Base-by-base conservation (phyloP, 108 stramenopile species). In the Fragilariopsis cylindrus region DNA sequence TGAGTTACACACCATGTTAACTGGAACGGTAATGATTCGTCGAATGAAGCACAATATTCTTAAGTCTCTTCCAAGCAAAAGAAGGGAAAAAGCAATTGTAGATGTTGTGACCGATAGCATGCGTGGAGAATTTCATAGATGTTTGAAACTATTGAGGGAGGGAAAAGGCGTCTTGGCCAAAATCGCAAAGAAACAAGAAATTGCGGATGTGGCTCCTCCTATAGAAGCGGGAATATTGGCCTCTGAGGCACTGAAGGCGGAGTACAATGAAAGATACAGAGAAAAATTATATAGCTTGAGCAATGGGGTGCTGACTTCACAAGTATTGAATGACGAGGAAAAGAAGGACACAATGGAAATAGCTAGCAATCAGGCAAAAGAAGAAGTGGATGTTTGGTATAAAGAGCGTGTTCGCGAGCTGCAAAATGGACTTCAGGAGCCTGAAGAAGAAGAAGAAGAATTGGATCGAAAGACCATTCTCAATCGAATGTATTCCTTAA, bases 1-100 rank as follows among this genome's bases (percentile, higher is more conserved):
- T 11, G 99, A 98, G 78, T 81, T 99, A 49, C 96, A 98, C 79
- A 89, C 92, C 19, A 79, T 97, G 71, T 79, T 99, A 52, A 92
- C 94, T 15, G 85, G 94, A 6, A 96, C 94, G 0, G 85, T 99
- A 8, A 98, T 99, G 97, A 93, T 99, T 18, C 84, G 98, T 57
- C 89, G 99, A 39, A 71, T 96, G 87, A 99, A 99, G 75, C 60
- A 75, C 44, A 94, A 97, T 60, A 96, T 98, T 54, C 79, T 99
- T 7, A 95, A 89, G 73, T 84, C 96, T 44, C 77, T 99, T 7
- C 97, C 96, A 12, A 80, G 80, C 1, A 98, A 98, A 79, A 52
- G 85, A 62, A 69, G 97, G 44, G 84, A 85, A 69, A 91, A 90
- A 48, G 91, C 87, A 15, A 71, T 74, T 39, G 77, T 91, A 7